Percentiles rank a stretch among this genome's conserved stretches.
phyloP scores from a whole-genome alignment of 2,329 filamentous ascomycete genomes.

The Stemphylium vesicarium region DNA sequence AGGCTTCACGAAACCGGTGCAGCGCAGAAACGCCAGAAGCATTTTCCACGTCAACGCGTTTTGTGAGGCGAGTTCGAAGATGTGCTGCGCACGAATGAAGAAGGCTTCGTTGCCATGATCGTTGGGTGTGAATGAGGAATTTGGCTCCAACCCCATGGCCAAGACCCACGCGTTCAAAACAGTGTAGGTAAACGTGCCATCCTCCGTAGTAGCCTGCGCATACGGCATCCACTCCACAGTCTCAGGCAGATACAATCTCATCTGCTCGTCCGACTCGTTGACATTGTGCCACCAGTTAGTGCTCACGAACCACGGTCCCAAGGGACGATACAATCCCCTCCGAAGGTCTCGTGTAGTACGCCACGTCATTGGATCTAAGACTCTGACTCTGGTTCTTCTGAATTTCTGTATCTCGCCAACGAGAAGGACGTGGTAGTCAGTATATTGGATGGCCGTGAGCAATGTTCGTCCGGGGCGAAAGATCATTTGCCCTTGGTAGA shows the following conservation, averaged over 20 bases:
- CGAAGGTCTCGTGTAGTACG: not conserved
- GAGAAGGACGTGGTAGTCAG: slow-evolving; percentile 2
- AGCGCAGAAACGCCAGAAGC: slow-evolving; percentile 16
- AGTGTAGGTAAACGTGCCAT: slow-evolving; percentile 3
- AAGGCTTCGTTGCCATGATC: slow-evolving; percentile 1
- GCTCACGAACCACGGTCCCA: not conserved
- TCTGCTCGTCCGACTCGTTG: not conserved
- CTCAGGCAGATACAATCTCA: not conserved
- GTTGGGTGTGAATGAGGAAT: slow-evolving; percentile 8
- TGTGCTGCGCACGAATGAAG: slow-evolving; percentile 6
- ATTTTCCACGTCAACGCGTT: slow-evolving; percentile 17
- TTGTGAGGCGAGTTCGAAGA: slow-evolving; percentile 10
- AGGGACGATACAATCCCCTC: not conserved
- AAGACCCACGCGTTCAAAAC: slow-evolving; percentile 29
- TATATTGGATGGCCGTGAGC: not conserved
- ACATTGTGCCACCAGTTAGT: slow-evolving; percentile 2
- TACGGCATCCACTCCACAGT: slow-evolving; percentile 7
- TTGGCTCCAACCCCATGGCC: slow-evolving; percentile 21
- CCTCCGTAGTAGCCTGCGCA: not conserved
- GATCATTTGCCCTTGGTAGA: not conserved
- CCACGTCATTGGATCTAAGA: slow-evolving; percentile 17
- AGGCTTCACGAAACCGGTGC: slow-evolving; percentile 8
- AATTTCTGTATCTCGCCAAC: not conserved
- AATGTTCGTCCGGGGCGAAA: slow-evolving; percentile 15
- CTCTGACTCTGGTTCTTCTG: slow-evolving; percentile 6